Conservation (phyloP, 768 basidiomycete genomes). For the Suillus placidus region DNA sequence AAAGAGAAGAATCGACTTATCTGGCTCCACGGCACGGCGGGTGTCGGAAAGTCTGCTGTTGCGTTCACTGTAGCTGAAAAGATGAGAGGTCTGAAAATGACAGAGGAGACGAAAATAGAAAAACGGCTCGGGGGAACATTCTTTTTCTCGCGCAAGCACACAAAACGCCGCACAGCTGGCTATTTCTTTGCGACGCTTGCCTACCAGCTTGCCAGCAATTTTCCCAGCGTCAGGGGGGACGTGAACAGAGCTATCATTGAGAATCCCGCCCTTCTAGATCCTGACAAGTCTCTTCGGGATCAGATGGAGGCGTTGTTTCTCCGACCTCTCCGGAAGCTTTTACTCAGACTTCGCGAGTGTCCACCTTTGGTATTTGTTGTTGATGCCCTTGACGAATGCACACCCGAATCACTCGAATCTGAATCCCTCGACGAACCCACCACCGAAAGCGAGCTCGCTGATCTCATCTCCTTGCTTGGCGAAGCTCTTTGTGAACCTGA, state of each 20-base stretch:
- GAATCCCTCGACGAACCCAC: neutral
- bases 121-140: neutral
- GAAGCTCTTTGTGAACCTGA: neutral
- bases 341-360: neutral
- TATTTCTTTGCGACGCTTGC: neutral
- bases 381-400: slow-evolving; percentile 1
- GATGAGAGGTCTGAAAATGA: slow-evolving; percentile 1
- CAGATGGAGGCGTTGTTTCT: neutral
- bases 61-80: neutral
- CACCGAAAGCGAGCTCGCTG: neutral
- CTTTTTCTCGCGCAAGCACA: slow-evolving; percentile 4
- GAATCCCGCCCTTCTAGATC: neutral
- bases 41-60: slow-evolving; percentile 2
- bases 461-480: neutral
- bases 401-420: neutral
- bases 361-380: neutral
- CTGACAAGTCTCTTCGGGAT: neutral
- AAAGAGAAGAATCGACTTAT: neutral
- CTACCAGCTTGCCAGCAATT: neutral
- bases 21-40: neutral
- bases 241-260: neutral
- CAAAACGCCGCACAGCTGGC: neutral
- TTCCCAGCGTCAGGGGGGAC: neutral
- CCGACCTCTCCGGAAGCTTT: neutral
- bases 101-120: neutral